These are phyloP conservation scores for Trichosanthes cucumerina DNA, from an alignment of 306 rosid species.

Conservation along the genomic window DNA sequence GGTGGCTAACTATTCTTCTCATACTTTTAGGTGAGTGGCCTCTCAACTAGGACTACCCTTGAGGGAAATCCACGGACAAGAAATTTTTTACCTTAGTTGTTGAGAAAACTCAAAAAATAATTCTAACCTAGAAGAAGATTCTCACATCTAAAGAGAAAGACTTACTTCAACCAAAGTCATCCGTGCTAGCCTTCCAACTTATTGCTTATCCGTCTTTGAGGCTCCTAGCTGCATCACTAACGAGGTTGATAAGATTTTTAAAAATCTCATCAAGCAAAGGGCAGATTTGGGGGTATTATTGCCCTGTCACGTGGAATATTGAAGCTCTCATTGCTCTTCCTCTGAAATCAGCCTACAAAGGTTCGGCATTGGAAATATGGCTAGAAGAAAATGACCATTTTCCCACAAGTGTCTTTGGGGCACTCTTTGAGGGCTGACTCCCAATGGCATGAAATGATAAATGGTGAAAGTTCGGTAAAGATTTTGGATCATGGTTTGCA, in stretches of 20 bases:
- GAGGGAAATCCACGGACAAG: background rate
- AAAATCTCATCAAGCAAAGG: background rate
- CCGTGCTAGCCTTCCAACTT: background rate
- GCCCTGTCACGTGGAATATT: background rate
- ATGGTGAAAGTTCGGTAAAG: background rate
- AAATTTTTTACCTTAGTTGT: background rate
- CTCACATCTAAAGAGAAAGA: background rate
- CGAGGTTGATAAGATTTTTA: background rate
- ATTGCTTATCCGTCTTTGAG: background rate
- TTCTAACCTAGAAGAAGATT: background rate
- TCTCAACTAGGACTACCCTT: background rate
- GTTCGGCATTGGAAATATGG: background rate
- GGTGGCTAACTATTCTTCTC: background rate
- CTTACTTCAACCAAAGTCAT: background rate
- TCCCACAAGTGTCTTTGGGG: background rate
- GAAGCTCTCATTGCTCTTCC: background rate
- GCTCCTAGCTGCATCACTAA: background rate
- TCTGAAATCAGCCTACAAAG: background rate
- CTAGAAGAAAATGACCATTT: background rate
- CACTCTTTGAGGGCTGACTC: background rate
- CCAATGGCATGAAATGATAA: background rate
- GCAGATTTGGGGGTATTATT: background rate
- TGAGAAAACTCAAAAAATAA: background rate
- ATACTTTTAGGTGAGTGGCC: background rate
- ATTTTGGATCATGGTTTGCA: background rate